Percentiles rank a stretch among this genome's conserved stretches.
phyloP scores from a whole-genome alignment of 169 alveolate genomes.

The Cryptosporidium canis region DNA sequence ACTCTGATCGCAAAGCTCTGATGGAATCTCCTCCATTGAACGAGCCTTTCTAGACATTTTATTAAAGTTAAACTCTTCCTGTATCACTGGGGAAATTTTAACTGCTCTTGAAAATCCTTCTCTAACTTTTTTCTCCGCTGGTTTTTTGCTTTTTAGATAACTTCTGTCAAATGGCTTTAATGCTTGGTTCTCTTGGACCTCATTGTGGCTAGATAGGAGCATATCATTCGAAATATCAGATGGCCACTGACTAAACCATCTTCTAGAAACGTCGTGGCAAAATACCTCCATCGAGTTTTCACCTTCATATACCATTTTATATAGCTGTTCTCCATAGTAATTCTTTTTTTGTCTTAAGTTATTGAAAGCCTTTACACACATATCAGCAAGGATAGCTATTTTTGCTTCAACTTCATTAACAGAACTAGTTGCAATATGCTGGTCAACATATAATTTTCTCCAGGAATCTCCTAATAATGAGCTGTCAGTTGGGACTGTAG shows the following conservation, averaged over 20 bases:
- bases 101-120: constrained; percentile 18
- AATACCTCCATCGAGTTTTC: constrained; percentile 35
- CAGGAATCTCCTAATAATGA: constrained; percentile 60
- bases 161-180: constrained; percentile 14
- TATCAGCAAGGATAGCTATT: constrained; percentile 22
- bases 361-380: constrained; percentile 31
- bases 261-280: constrained; percentile 36
- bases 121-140: background rate
- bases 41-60: background rate
- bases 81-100: constrained; percentile 6
- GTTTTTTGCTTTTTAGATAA: constrained; percentile 8
- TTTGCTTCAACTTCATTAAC: constrained; percentile 22
- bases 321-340: constrained; percentile 29
- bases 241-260: constrained; percentile 69
- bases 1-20: constrained; percentile 17
- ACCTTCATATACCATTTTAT: constrained; percentile 30
- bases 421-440: constrained; percentile 37
- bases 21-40: background rate
- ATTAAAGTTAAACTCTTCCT: constrained; percentile 14
- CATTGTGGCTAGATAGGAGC: background rate
- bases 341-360: constrained; percentile 14
- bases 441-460: constrained; percentile 33
- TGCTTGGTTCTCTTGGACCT: background rate
- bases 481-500: constrained; percentile 51
- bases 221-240: constrained; percentile 32